Evolutionary conservation across 2,329 filamentous ascomycete genomes (phyloP).

Genomic region (Xylariaceae sp.): DNA sequence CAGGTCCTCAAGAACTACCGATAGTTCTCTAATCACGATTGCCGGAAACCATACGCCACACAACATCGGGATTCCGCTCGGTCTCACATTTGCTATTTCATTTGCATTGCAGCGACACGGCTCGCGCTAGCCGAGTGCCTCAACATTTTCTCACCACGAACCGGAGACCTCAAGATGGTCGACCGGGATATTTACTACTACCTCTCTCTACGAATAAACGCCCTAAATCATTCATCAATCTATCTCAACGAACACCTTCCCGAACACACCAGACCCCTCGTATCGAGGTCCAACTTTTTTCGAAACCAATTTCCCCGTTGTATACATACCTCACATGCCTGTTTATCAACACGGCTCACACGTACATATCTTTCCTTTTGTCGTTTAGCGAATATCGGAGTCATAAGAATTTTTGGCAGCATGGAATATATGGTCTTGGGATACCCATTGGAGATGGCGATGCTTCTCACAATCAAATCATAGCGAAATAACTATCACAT

Average conservation of each 20-base stretch:
- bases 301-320: not conserved
- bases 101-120: constrained; percentile 1
- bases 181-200: not conserved
- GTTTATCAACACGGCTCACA: not conserved
- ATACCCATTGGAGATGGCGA: constrained; percentile 18
- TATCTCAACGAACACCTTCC: not conserved
- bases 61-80: not conserved
- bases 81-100: not conserved
- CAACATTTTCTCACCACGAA: not conserved
- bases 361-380: constrained; percentile 14
- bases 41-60: not conserved
- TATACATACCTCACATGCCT: not conserved
- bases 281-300: not conserved
- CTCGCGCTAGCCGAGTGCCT: not conserved
- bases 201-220: too few relatives aligned
- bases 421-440: constrained; percentile 13
- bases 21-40: constrained; percentile 17
- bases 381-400: constrained; percentile 7
- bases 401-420: constrained; percentile 4
- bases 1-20: constrained; percentile 45
- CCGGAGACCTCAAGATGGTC: not conserved
- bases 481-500: not conserved
- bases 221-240: not conserved
- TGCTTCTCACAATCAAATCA: not conserved
- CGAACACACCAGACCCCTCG: not conserved